Percentiles rank a stretch among this genome's conserved stretches.
phyloP scores from a whole-genome alignment of 352 stramenopile species.

The Globisporangium nunn region DNA sequence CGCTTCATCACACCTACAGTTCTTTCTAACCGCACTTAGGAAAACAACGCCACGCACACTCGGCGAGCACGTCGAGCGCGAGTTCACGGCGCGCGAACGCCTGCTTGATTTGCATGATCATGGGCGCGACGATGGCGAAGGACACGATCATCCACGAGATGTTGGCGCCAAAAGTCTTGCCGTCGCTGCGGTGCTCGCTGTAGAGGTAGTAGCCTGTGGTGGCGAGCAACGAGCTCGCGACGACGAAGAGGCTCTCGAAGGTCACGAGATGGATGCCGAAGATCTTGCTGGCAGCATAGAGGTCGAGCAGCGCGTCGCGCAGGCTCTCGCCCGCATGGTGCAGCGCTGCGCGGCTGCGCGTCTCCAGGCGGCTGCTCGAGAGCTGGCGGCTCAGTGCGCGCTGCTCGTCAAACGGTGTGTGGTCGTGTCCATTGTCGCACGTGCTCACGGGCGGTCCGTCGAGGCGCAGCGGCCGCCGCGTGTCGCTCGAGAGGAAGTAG shows the following conservation, averaged over 20 bases:
- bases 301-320: slow-evolving; percentile 53
- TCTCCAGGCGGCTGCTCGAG: slow-evolving; percentile 14
- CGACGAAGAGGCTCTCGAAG: slow-evolving; percentile 71
- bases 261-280: slow-evolving; percentile 67
- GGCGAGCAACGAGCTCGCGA: slow-evolving; percentile 49
- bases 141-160: slow-evolving; percentile 81
- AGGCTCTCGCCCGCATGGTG: slow-evolving; percentile 37
- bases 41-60: slow-evolving; percentile 22
- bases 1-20: background rate
- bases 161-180: slow-evolving; percentile 61
- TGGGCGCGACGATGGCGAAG: slow-evolving; percentile 75
- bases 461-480: slow-evolving; percentile 6
- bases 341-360: slow-evolving; percentile 10
- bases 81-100: slow-evolving; percentile 69
- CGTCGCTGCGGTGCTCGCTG: slow-evolving; percentile 21
- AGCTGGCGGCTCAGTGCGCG: slow-evolving; percentile 3
- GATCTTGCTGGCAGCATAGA: slow-evolving; percentile 74
- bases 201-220: slow-evolving; percentile 68
- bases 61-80: slow-evolving; percentile 58
- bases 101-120: slow-evolving; percentile 87
- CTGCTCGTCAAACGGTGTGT: slow-evolving; percentile 13
- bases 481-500: slow-evolving; percentile 8
- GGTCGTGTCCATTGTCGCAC: slow-evolving; percentile 16
- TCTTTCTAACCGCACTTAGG: background rate
- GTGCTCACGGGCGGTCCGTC: slow-evolving; percentile 10